Conservation (phyloP, 257 asterid genomes). For the Ehretia macrophylla region DNA sequence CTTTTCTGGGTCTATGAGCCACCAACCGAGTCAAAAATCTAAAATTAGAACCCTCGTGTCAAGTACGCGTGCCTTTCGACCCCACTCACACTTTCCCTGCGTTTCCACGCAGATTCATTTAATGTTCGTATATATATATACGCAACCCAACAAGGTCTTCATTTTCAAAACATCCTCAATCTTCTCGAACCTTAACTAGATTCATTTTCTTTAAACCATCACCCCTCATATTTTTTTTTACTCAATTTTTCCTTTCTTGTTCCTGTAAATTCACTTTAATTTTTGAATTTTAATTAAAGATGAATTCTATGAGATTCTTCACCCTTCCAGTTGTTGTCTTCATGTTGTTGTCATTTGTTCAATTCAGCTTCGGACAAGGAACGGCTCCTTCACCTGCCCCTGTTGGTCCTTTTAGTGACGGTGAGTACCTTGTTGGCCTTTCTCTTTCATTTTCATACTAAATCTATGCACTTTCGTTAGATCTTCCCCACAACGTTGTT, state of each 20-base stretch:
- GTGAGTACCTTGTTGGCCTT: slow-evolving; percentile 21
- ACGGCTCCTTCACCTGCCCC: slow-evolving; percentile 45
- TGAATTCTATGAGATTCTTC: slow-evolving; percentile 24
- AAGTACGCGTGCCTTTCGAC: neutral
- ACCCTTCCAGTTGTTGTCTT: slow-evolving; percentile 24
- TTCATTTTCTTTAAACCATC: no score
- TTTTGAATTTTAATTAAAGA: neutral
- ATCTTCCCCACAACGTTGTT: neutral
- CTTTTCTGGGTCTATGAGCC: neutral
- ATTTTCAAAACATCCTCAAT: neutral
- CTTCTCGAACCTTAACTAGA: no score
- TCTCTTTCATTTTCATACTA: neutral
- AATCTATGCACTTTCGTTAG: neutral
- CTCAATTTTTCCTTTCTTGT: no score
- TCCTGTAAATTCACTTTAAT: neutral
- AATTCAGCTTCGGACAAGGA: slow-evolving; percentile 30
- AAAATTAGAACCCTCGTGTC: neutral
- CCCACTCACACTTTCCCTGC: neutral
- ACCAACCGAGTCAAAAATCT: neutral
- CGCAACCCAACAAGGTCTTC: neutral
- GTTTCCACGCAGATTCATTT: neutral
- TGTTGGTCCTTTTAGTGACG: slow-evolving; percentile 32
- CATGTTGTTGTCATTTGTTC: slow-evolving; percentile 23
- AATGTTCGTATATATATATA: neutral
- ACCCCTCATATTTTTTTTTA: no score